phyloP scores from a whole-genome alignment of 2,329 filamentous ascomycete genomes.

The Domatiomyces catenatus region DNA sequence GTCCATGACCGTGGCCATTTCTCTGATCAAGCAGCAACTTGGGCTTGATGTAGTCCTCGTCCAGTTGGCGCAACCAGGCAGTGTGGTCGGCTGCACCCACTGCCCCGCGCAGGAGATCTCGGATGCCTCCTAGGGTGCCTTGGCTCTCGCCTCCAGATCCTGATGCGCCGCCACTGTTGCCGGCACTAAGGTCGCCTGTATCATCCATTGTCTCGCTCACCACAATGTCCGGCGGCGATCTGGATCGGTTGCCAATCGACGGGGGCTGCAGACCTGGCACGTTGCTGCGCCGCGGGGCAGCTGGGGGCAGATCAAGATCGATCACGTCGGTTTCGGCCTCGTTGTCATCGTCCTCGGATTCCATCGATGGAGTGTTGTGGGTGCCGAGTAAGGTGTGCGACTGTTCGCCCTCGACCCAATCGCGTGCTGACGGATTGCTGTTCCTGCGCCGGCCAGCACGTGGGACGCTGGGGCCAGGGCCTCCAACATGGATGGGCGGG shows the following conservation, averaged over 20 bases:
- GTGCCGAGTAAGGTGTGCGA: constrained; percentile 35
- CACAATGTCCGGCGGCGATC: constrained; percentile 11
- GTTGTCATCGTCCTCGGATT: constrained; percentile 13
- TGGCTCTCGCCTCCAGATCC: constrained; percentile 11
- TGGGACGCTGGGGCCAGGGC: constrained; percentile 7
- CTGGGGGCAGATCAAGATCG: constrained; percentile 47
- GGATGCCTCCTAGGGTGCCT: constrained; percentile 41
- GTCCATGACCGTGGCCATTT: constrained; percentile 14
- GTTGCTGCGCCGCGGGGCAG: constrained; percentile 28
- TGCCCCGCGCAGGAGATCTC: constrained; percentile 60
- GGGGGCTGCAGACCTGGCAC: constrained; percentile 16
- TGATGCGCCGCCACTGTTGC: constrained; percentile 12
- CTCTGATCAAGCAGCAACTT: constrained; percentile 64
- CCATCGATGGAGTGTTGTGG: constrained; percentile 17
- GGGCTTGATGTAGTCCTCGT: constrained; percentile 94
- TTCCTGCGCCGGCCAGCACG: constrained; percentile 35
- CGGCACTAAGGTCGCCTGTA: constrained; percentile 4
- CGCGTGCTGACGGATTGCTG: constrained; percentile 31
- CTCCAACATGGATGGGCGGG: constrained; percentile 24
- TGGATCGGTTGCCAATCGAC: constrained; percentile 1
- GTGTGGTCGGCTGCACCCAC: constrained; percentile 60
- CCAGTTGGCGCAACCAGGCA: constrained; percentile 76
- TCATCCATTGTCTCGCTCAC: constrained; percentile 6
- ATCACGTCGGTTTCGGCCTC: constrained; percentile 34
- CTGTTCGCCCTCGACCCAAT: constrained; percentile 33